Conservation (phyloP, 306 rosid genomes). For the Pueraria montana region DNA sequence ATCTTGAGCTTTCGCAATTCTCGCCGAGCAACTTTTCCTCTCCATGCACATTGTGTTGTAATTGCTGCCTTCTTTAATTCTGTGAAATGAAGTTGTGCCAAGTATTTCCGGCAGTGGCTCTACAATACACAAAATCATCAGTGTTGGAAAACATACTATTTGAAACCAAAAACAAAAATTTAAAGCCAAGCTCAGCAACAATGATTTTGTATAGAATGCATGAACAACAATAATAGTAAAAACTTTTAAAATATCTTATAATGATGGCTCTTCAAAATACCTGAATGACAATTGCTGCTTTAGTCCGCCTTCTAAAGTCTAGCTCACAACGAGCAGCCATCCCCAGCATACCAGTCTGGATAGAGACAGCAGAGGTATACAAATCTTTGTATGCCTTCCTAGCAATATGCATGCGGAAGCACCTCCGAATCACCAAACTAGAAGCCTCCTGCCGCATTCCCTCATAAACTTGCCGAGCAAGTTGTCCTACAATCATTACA, state of each 20-base stretch:
- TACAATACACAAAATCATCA: conserved; percentile 52
- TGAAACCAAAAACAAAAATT: conserved; percentile 44
- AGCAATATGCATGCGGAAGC: conserved; percentile 75
- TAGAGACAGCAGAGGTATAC: conserved; percentile 63
- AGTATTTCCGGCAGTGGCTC: conserved; percentile 78
- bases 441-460: conserved; percentile 74
- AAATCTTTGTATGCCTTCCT: conserved; percentile 72
- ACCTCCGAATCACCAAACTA: conserved; percentile 71
- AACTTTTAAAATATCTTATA: neutral
- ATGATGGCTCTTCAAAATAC: conserved; percentile 44
- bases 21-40: conserved; percentile 82
- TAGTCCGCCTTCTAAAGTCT: conserved; percentile 70
- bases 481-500: conserved; percentile 68
- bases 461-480: conserved; percentile 68
- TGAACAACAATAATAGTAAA: conserved; percentile 26
- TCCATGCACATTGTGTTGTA: conserved; percentile 89
- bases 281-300: conserved; percentile 85
- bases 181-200: conserved; percentile 36
- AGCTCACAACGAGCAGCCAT: conserved; percentile 81
- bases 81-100: conserved; percentile 67
- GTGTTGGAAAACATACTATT: conserved; percentile 27
- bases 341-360: conserved; percentile 85
- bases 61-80: conserved; percentile 79
- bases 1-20: conserved; percentile 82
- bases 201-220: conserved; percentile 23